Evolutionary conservation across 352 stramenopile species (phyloP).

Genomic region (Discostella stelligera): DNA sequence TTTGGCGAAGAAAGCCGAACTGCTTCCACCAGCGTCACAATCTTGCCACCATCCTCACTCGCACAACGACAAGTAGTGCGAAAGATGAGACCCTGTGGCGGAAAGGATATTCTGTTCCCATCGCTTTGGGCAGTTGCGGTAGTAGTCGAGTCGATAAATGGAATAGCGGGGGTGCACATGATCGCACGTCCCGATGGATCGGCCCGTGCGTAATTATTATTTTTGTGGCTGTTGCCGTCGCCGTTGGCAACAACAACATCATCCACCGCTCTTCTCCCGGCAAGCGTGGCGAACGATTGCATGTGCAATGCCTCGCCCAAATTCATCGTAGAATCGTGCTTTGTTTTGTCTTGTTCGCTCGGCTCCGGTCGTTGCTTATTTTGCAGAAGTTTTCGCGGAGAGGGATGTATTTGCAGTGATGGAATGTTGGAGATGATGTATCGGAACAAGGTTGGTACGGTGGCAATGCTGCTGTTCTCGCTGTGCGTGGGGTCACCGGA

Average conservation of each 20-base stretch:
- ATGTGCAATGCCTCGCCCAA: slow-evolving; percentile 19
- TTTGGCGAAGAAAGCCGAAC: slow-evolving; percentile 13
- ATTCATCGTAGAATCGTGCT: not conserved
- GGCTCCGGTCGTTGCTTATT: not conserved
- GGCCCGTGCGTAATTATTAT: not conserved
- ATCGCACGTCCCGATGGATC: slow-evolving; percentile 12
- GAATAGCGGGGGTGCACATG: slow-evolving; percentile 1
- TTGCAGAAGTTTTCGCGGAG: not conserved
- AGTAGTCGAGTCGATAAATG: no score
- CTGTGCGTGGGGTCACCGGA: no score
- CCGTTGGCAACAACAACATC: not conserved
- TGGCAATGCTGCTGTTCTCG: not conserved
- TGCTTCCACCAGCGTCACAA: slow-evolving; percentile 14
- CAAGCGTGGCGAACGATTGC: slow-evolving; percentile 11
- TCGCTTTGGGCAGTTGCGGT: not conserved
- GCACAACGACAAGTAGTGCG: not conserved
- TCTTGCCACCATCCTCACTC: not conserved
- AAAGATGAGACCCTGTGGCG: slow-evolving; percentile 25
- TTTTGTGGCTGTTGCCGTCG: not conserved
- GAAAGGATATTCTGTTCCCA: not conserved
- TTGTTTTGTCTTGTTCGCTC: not conserved
- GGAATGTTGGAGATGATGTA: not conserved
- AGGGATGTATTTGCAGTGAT: not conserved
- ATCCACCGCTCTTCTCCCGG: not conserved
- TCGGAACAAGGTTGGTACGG: slow-evolving; percentile 4